These are phyloP conservation scores for Fusarium palustre DNA, from an alignment of 2,329 filamentous ascomycete genomes.

Conservation along the genomic window DNA sequence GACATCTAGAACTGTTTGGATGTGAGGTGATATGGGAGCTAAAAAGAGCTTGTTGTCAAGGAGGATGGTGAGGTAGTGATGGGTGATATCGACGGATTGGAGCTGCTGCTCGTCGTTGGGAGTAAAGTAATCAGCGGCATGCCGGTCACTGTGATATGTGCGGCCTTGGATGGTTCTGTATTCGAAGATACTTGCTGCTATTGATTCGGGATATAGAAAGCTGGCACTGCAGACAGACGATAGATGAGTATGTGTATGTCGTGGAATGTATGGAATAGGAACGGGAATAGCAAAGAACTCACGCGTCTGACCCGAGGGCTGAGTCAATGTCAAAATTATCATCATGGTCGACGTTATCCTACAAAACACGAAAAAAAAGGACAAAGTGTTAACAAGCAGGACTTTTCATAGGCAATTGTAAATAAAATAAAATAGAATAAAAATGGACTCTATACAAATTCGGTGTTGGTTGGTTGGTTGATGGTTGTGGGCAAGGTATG, in stretches of 20 bases:
- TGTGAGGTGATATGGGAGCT: conserved; percentile 34
- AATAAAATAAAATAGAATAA: not conserved
- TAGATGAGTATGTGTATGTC: not conserved
- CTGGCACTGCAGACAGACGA: conserved; percentile 27
- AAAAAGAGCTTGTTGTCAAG: conserved; percentile 39
- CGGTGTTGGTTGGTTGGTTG: not conserved
- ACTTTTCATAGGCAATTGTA: not conserved
- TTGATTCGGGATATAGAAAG: conserved; percentile 35
- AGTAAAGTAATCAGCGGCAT: conserved; percentile 38
- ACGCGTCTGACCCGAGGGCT: conserved; percentile 41
- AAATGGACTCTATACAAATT: conserved; percentile 2
- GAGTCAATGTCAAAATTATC: conserved; percentile 40
- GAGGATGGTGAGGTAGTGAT: conserved; percentile 44
- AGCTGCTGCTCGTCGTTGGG: conserved; percentile 44
- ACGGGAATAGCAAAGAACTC: conserved; percentile 5
- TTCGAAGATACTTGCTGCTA: conserved; percentile 41
- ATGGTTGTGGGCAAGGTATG: conserved; percentile 1
- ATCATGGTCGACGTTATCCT: conserved; percentile 26
- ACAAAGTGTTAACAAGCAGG: conserved; percentile 13
- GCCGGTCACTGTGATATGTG: conserved; percentile 42
- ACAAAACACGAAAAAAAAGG: conserved; percentile 5
- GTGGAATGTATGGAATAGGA: not conserved
- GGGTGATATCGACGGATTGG: conserved; percentile 41
- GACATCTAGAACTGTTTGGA: conserved; percentile 43
- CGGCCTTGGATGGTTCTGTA: conserved; percentile 42